Conservation (phyloP, 1,284 basidiomycete genomes). For the Apiotrichum gamsii region DNA sequence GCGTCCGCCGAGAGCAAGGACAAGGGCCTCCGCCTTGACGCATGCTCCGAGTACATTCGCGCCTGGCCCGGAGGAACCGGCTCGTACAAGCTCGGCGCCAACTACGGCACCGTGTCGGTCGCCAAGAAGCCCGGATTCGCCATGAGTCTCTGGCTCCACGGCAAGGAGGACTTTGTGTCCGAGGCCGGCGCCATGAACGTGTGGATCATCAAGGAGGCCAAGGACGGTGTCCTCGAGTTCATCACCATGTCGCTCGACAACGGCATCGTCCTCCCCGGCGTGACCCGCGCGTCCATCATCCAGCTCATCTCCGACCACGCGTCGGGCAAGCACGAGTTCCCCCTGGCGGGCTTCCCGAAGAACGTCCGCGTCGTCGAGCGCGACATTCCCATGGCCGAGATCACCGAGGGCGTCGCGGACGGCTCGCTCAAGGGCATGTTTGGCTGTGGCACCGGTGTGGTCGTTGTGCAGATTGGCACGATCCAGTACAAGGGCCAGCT, state of each 20-base stretch:
- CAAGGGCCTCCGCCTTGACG: constrained; percentile 36
- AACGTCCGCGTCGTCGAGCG: constrained; percentile 43
- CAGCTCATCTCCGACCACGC: constrained; percentile 36
- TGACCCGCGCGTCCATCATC: constrained; percentile 41
- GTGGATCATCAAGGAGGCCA: constrained; percentile 40
- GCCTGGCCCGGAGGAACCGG: constrained; percentile 45
- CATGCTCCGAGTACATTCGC: constrained; percentile 40
- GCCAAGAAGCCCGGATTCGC: constrained; percentile 42
- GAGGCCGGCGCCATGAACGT: constrained; percentile 46
- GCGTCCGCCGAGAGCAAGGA: constrained; percentile 22
- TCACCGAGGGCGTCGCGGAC: constrained; percentile 29
- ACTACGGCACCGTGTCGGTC: constrained; percentile 42
- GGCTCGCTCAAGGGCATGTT: constrained; percentile 42
- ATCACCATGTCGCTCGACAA: constrained; percentile 41
- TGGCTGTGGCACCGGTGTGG: constrained; percentile 40
- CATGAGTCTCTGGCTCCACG: constrained; percentile 45
- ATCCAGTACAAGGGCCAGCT: constrained; percentile 31
- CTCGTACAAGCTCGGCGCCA: constrained; percentile 43
- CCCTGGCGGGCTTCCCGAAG: constrained; percentile 33
- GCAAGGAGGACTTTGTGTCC: constrained; percentile 38
- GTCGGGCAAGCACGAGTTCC: constrained; percentile 30
- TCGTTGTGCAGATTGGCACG: constrained; percentile 32
- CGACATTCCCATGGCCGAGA: constrained; percentile 42
- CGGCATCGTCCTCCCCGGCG: constrained; percentile 45
- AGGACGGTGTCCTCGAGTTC: constrained; percentile 40